Percentiles rank a stretch among this genome's conserved stretches.
Conservation (phyloP, 2,329 filamentous ascomycete species). For the Diaporthe destruens region DNA sequence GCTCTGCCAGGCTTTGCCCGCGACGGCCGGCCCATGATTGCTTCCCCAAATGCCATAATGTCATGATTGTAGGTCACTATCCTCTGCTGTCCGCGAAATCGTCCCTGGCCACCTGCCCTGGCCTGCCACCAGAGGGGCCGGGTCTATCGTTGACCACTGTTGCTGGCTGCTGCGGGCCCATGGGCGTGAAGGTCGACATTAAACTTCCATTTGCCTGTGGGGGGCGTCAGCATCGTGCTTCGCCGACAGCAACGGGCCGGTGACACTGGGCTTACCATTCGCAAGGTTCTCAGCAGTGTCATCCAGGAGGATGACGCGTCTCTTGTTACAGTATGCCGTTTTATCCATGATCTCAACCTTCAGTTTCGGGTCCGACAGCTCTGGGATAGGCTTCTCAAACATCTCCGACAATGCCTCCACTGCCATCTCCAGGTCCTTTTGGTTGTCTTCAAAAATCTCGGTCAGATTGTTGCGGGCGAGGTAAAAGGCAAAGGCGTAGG, state of each 20-base stretch:
- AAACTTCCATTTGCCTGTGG: slow-evolving; percentile 61
- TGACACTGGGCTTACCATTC: slow-evolving; percentile 72
- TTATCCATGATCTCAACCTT: slow-evolving; percentile 99
- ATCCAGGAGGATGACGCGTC: slow-evolving; percentile 88
- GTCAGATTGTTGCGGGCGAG: slow-evolving; percentile 95
- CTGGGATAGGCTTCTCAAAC: slow-evolving; percentile 96
- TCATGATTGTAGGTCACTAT: slow-evolving; percentile 18
- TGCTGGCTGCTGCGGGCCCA: slow-evolving; percentile 42
- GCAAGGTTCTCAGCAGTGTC: slow-evolving; percentile 94
- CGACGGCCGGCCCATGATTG: neutral
- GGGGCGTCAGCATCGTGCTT: slow-evolving; percentile 45
- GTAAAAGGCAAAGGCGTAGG: slow-evolving; percentile 98
- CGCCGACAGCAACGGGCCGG: neutral
- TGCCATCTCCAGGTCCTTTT: slow-evolving; percentile 97
- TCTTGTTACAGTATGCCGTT: slow-evolving; percentile 95
- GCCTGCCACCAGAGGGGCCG: neutral
- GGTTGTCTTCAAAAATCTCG: slow-evolving; percentile 98
- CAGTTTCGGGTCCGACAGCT: slow-evolving; percentile 86
- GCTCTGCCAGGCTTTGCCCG: neutral
- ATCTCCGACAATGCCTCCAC: slow-evolving; percentile 98
- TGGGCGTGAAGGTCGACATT: slow-evolving; percentile 52
- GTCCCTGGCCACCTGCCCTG: too few relatives aligned
- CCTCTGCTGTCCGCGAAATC: neutral
- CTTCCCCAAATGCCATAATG: slow-evolving; percentile 6
- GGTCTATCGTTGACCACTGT: slow-evolving; percentile 46